phyloP scores from a whole-genome alignment of 257 asterid genomes.

The Forsythia viridissima region DNA sequence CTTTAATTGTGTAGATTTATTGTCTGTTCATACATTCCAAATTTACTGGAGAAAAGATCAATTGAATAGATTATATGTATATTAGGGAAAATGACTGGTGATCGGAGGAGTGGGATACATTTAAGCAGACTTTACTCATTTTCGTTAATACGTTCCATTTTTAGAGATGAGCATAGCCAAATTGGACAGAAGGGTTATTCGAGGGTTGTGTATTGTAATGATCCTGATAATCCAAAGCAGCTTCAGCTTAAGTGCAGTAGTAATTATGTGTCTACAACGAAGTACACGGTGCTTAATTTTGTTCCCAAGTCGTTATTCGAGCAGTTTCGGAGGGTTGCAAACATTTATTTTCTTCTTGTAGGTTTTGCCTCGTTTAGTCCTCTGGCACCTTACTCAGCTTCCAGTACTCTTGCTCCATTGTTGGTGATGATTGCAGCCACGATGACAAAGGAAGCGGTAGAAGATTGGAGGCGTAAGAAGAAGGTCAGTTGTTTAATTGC shows the following conservation, averaged over 20 bases:
- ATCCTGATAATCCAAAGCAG: slow-evolving; percentile 74
- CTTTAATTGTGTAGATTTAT: background rate
- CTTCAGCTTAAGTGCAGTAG: slow-evolving; percentile 50
- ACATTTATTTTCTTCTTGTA: slow-evolving; percentile 74
- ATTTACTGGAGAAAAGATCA: background rate
- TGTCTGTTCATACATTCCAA: background rate
- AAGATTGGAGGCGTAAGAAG: slow-evolving; percentile 94
- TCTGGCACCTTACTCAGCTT: slow-evolving; percentile 74
- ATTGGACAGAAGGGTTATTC: slow-evolving; percentile 90
- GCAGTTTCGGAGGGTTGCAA: slow-evolving; percentile 98
- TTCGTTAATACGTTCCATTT: slow-evolving; percentile 55
- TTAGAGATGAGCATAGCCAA: slow-evolving; percentile 60
- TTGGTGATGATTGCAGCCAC: slow-evolving; percentile 81
- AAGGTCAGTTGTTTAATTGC: slow-evolving; percentile 48
- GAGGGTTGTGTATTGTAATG: slow-evolving; percentile 78
- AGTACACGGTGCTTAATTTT: slow-evolving; percentile 74
- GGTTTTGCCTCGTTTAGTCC: slow-evolving; percentile 86
- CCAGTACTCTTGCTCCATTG: slow-evolving; percentile 75
- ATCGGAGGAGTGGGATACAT: slow-evolving; percentile 35
- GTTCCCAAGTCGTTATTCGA: slow-evolving; percentile 89
- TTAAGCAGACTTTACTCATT: slow-evolving; percentile 74
- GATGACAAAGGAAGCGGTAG: slow-evolving; percentile 86
- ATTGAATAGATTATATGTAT: background rate
- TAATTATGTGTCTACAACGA: slow-evolving; percentile 89
- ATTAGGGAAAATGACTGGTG: slow-evolving; percentile 44